Base-by-base conservation (phyloP, 345 rosid species). In the Ceriops tagal region DNA sequence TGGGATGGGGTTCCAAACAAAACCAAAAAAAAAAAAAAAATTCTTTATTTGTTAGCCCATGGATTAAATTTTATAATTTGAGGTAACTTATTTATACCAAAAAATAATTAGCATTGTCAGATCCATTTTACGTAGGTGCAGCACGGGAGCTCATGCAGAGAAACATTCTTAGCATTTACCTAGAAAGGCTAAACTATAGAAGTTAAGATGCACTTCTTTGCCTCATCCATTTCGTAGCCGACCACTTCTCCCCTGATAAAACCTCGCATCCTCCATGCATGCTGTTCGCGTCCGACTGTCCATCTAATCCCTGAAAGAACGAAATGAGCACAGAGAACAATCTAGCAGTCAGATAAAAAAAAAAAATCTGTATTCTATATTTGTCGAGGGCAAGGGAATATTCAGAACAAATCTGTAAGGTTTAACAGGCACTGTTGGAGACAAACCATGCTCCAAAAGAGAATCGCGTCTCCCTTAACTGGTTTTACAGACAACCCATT, bases 391-490 rank as follows among this genome's bases (percentile, higher is more conserved):
- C 30, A 5, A 21, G 59, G 28, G 5, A 1, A 56, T 10, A 24
- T 21, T 15, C 28, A 8, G 59, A 56, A 56, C 59, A 56, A 56
- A 24, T 11, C 18, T 5, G 27, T 9, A 22, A 55, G 13, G 15
- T 46, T 58, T 20, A 27, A 46, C 4, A 46, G 15, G 52, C 20
- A 57, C 28, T 30, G 47, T 64, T 51, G 77, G 35, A 82, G 71
- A 86, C 92, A 58, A 71, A 93, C 98, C 97, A 91, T 91, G 96
- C 98, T 91, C 98, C 98, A 93, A 80, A 93, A 89, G 67, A 93
- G 96, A 65, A 93, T 89, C 0, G 97, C 96, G 74, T 91, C 87
- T 81, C 96, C 98, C 83, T 87, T 83, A 24, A 53, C 47, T n/a
- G 98, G 98, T 78, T 93, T 87, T 64, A 93, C 96, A n/a, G 92